Evolutionary conservation across 768 basidiomycete genomes (phyloP), one percentile per base, ranked within the genome.

Genomic region (Pholiota molesta): DNA sequence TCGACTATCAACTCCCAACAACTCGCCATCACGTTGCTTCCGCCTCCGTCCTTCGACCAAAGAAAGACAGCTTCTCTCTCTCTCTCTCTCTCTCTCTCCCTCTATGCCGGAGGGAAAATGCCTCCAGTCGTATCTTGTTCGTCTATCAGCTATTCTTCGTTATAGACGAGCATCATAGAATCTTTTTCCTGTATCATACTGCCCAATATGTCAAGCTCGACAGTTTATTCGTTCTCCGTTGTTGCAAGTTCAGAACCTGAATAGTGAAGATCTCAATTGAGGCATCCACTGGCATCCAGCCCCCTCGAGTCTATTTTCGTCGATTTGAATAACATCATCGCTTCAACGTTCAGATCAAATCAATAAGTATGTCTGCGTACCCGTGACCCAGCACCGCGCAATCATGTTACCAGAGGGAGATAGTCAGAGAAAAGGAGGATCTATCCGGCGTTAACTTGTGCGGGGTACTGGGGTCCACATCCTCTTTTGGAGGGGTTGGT

Each of bases 151-250:
- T 57, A 51, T 63, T 56, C 42, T 64, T 54, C 42, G 57, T 49
- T 63, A 59, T 55, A 17, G 53, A 47, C 62, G 57, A 62, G 61
- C 55, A 68, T 61, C 31, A 26, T 68, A 67, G 63, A 64, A 55
- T 5, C 52, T 47, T 49, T 62, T 29, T 62, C 61, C 57, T 68
- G 62, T 68, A 65, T 65, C 39, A 60, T 63, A 64, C n/a, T 56
- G 49, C 35, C 56, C 33, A 59, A 55, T 59, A 56, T 67, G 59
- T 59, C 52, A 45, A 60, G 62, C 21, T 65, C 52, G n/a, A 58
- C 51, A 59, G 55, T 62, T 51, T 29, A 33, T 33, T 53, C 17
- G 35, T 35, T 49, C 19, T 2, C 19, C 6, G 42, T 13, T 37
- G 11, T 35, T 35, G 33, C 2, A 35, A 35, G 9, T 2, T 26